phyloP scores from a whole-genome alignment of 306 rosid species.

The Rosa rugosa region DNA sequence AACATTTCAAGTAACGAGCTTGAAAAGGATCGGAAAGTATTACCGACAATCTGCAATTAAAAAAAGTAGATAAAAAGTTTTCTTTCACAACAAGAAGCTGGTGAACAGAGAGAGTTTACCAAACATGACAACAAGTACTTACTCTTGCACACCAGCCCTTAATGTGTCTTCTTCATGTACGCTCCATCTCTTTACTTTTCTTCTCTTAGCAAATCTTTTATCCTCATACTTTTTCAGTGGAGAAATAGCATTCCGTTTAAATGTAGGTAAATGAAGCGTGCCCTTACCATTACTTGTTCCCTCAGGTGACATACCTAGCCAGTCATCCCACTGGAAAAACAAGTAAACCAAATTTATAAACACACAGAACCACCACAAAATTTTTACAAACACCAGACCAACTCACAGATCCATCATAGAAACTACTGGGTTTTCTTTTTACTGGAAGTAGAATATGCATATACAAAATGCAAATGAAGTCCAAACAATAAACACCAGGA shows the following conservation, averaged over 20 bases:
- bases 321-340: conserved; percentile 67
- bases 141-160: conserved; percentile 60
- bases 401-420: background rate
- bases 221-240: conserved; percentile 42
- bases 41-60: background rate
- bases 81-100: background rate
- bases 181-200: conserved; percentile 57
- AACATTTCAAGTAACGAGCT: background rate
- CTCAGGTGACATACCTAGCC: conserved; percentile 43
- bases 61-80: background rate
- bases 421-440: background rate
- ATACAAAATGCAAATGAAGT: background rate
- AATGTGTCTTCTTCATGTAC: conserved; percentile 68
- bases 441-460: background rate
- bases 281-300: background rate
- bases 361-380: background rate
- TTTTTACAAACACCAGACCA: background rate
- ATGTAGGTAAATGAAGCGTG: conserved; percentile 41
- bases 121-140: conserved; percentile 22
- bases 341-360: conserved; percentile 12
- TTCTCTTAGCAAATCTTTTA: conserved; percentile 31
- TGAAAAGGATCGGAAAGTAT: background rate
- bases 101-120: background rate
- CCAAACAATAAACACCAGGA: background rate
- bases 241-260: conserved; percentile 39